These are phyloP conservation scores for Penicillium polonicum DNA, from an alignment of 2,329 filamentous ascomycete genomes.

Conservation along the genomic window DNA sequence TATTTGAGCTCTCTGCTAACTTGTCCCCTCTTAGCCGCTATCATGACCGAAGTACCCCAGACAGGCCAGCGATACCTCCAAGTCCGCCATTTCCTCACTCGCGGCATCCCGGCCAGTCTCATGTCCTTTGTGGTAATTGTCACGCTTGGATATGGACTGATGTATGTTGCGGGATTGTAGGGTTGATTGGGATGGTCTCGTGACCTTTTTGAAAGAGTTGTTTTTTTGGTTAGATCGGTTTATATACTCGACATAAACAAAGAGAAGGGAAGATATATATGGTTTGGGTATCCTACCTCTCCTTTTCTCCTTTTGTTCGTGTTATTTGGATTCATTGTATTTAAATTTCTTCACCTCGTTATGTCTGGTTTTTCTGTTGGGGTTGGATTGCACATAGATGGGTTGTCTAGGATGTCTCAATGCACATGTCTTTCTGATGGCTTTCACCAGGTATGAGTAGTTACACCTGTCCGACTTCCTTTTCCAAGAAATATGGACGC, in stretches of 20 bases:
- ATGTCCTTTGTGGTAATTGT: constrained; percentile 79
- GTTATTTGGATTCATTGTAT: not conserved
- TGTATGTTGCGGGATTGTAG: constrained; percentile 70
- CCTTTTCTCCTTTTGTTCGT: not conserved
- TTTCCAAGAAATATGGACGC: not conserved
- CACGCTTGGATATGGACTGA: constrained; percentile 85
- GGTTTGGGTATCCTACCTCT: not conserved
- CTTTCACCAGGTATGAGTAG: not conserved
- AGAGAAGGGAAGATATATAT: not conserved
- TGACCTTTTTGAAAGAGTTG: not conserved
- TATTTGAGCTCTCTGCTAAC: constrained; percentile 12
- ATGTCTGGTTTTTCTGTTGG: not conserved
- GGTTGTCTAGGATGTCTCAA: not conserved
- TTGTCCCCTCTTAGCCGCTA: constrained; percentile 64
- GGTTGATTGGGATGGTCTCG: not conserved
- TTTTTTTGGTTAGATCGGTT: not conserved
- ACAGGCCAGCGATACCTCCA: constrained; percentile 88
- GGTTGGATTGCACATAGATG: not conserved
- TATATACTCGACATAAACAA: not conserved
- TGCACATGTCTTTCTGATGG: not conserved
- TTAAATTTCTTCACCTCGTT: not conserved
- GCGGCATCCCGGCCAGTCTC: constrained; percentile 85
- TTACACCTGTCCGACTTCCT: constrained; percentile 5
- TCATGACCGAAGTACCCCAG: constrained; percentile 96
- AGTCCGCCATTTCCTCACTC: constrained; percentile 90